Evolutionary conservation across 2,329 filamentous ascomycete genomes (phyloP).

Genomic region (Metarhizium guizhouense): DNA sequence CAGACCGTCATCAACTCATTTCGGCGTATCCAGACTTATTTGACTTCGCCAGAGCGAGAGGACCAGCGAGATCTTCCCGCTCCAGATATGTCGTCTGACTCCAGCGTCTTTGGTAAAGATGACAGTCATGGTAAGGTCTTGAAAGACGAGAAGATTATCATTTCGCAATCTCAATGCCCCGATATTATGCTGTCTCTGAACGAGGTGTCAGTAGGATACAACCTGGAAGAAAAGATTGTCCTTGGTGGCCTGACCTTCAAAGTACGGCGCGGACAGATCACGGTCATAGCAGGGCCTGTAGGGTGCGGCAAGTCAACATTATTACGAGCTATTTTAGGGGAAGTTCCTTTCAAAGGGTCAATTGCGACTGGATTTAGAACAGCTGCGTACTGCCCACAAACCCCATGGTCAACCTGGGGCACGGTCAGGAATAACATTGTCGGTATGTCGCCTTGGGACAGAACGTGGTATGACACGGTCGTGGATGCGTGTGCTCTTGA

Average conservation of each 20-base stretch:
- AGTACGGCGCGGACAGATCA: conserved; percentile 6
- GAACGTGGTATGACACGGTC: conserved; percentile 12
- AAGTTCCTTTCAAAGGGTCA: conserved; percentile 10
- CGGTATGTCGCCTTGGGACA: conserved; percentile 9
- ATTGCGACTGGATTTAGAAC: conserved; percentile 6
- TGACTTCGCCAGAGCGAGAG: conserved; percentile 9
- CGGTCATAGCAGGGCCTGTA: conserved; percentile 13
- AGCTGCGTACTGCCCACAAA: conserved; percentile 15
- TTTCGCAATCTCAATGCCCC: not conserved
- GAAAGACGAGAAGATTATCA: not conserved
- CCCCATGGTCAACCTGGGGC: conserved; percentile 13
- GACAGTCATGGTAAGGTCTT: not conserved
- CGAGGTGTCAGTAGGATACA: conserved; percentile 7
- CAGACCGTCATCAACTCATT: conserved; percentile 14
- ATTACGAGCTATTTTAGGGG: conserved; percentile 11
- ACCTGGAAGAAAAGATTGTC: conserved; percentile 1
- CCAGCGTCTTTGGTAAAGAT: not conserved
- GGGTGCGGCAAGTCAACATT: conserved; percentile 15
- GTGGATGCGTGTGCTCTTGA: conserved; percentile 10
- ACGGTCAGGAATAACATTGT: conserved; percentile 15
- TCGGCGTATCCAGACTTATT: conserved; percentile 11
- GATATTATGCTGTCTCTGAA: not conserved
- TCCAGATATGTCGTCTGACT: not conserved
- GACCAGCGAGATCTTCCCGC: conserved; percentile 2
- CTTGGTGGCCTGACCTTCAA: conserved; percentile 6